Percentiles rank a stretch among this genome's conserved stretches.
These are phyloP conservation scores for Coemansia sp. DNA, from an alignment of 192 early-diverging fungal species.

Conservation along the genomic window DNA sequence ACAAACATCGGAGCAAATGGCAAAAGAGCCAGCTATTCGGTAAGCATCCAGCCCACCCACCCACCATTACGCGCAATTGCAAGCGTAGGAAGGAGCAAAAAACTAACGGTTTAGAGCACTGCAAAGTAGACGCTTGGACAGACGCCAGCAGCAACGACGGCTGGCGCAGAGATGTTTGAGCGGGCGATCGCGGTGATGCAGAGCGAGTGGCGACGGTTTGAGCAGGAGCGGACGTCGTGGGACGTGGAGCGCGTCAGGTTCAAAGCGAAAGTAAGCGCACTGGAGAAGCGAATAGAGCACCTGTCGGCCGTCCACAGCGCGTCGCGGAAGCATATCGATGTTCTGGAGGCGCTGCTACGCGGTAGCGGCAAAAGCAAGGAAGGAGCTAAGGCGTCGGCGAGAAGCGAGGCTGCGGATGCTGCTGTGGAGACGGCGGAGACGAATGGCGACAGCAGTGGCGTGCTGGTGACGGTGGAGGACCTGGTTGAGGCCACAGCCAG, in stretches of 20 bases:
- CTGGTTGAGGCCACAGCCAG: slow-evolving; percentile 19
- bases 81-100: too few species aligned
- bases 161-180: slow-evolving; percentile 25
- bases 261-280: slow-evolving; percentile 34
- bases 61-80: too few species aligned
- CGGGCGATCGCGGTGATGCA: slow-evolving; percentile 35
- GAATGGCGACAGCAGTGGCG: neutral
- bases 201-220: slow-evolving; percentile 48
- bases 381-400: too few species aligned
- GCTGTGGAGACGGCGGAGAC: neutral
- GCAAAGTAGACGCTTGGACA: slow-evolving; percentile 4
- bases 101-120: too few species aligned
- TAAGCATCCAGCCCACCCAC: neutral
- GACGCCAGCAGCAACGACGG: neutral
- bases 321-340: slow-evolving; percentile 34
- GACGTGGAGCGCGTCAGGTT: slow-evolving; percentile 46
- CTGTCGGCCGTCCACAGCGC: slow-evolving; percentile 17
- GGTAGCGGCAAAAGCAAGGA: neutral
- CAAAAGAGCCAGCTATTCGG: slow-evolving; percentile 9
- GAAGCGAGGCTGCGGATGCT: too few species aligned
- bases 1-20: neutral
- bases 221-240: slow-evolving; percentile 47
- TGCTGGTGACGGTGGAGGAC: slow-evolving; percentile 2
- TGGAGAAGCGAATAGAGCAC: slow-evolving; percentile 47
- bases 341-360: slow-evolving; percentile 27